A percentile compares a stretch with the other conserved stretches of the same genome.
These are phyloP conservation scores for Prunus campanulata DNA, from an alignment of 306 rosid species.

Conservation along the genomic window DNA sequence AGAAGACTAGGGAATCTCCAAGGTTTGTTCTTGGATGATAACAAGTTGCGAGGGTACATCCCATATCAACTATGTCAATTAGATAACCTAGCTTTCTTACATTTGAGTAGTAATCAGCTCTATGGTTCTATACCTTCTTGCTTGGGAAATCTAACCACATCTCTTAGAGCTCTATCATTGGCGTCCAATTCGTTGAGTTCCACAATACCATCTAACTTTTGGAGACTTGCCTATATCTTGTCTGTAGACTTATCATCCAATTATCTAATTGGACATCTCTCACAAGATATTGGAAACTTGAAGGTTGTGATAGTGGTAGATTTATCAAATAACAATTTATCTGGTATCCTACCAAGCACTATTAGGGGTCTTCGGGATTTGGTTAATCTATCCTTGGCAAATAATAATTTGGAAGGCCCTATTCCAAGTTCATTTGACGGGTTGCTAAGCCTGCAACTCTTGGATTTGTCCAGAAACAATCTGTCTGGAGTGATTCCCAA, in stretches of 20 bases:
- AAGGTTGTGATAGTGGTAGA: neutral
- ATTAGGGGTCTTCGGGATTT: neutral
- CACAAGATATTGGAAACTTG: neutral
- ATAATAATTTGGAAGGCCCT: too few species aligned
- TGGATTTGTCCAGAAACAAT: too few species aligned
- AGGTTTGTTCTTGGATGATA: accelerated
- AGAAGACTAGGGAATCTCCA: too few species aligned
- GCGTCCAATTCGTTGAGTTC: neutral
- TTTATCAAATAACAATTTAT: neutral
- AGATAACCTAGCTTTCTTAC: too few species aligned
- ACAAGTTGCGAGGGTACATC: too few species aligned
- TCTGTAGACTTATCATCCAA: neutral
- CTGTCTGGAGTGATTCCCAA: too few species aligned
- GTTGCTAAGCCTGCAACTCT: too few species aligned
- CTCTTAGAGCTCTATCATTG: neutral
- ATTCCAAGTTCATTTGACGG: too few species aligned
- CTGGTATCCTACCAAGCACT: neutral
- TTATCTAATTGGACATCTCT: neutral
- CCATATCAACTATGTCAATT: neutral
- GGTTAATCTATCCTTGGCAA: too few species aligned
- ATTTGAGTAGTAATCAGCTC: neutral
- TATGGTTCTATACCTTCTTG: neutral
- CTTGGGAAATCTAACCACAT: neutral
- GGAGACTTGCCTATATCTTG: neutral
- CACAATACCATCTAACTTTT: neutral